Conservation (phyloP, 257 asterid species). For the Capsicum pubescens region DNA sequence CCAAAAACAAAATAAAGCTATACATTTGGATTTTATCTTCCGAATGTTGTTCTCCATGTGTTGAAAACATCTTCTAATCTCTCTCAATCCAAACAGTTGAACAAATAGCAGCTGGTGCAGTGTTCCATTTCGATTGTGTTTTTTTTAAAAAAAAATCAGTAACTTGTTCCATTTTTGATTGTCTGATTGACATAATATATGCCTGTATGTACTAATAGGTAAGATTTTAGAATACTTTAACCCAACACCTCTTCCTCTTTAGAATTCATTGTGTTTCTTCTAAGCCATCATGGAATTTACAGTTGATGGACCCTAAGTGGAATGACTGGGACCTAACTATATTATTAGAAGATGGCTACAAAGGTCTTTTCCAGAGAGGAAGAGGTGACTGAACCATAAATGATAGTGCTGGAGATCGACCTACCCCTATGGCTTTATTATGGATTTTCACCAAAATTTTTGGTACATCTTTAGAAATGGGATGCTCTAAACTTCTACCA, state of each 20-base stretch:
- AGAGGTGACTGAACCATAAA: conserved; percentile 5
- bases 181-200: background rate
- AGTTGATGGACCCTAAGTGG: background rate
- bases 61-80: background rate
- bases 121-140: background rate
- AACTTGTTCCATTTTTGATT: background rate
- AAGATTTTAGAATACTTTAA: background rate
- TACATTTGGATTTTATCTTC: background rate
- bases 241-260: background rate
- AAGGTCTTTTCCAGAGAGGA: background rate
- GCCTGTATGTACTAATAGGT: background rate
- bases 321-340: conserved; percentile 1
- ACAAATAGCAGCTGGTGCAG: conserved; percentile 15
- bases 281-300: background rate
- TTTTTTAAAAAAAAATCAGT: no score
- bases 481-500: background rate
- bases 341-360: background rate
- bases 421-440: background rate
- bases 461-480: background rate
- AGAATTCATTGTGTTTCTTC: background rate
- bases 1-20: background rate
- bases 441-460: no score
- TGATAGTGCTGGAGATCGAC: conserved; percentile 20
- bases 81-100: background rate
- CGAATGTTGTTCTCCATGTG: background rate